Evolutionary conservation across 768 basidiomycete genomes (phyloP), one percentile per base, ranked within the genome.

Genomic region (Amyloporia xantha): DNA sequence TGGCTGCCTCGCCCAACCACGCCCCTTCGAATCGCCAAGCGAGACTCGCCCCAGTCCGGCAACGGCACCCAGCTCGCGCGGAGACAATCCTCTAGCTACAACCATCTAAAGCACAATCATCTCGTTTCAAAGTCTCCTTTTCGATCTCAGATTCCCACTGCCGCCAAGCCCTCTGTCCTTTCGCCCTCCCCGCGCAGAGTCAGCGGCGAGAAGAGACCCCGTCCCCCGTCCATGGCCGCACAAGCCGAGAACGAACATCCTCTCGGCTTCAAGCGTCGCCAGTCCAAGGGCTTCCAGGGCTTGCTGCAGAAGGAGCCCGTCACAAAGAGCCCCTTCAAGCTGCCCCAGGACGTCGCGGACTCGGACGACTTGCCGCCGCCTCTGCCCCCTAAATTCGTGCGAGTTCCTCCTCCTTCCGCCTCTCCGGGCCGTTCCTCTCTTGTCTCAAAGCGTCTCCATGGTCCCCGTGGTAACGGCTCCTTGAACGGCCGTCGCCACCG

Each of bases 101-200:
- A 78, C 55, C 88, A 88, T 65, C 76, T 91, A 54, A 77, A 75
- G 58, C 82, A 71, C 57, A 87, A 82, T 62, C 82, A 84, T 61
- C 81, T 91, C 48, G 90, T 92, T 15, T 82, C 84, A 24, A 90
- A 90, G 56, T 92, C 90, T 10, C 89, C 89, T 9, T 92, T 92
- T 71, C 86, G 85, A 58, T 78, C 78, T 2, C 78, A 81, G 52
- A 71, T 78, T 21, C 73, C 79, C 41, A 71, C 73, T n/a, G 71
- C 78, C 26, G 65, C 75, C 2, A 66, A 50, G 17, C 74, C n/a
- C 33, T 54, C 59, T 33, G 54, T 61, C 17, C 1, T 68, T 68
- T 56, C 54, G 52, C 46, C 59, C 52, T 47, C 68, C 55, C 43
- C 72, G 67, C 70, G 75, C 38, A 75, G 77, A 3, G 82, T 84